phyloP scores from a whole-genome alignment of 257 asterid species.

The Rauvolfia tetraphylla region DNA sequence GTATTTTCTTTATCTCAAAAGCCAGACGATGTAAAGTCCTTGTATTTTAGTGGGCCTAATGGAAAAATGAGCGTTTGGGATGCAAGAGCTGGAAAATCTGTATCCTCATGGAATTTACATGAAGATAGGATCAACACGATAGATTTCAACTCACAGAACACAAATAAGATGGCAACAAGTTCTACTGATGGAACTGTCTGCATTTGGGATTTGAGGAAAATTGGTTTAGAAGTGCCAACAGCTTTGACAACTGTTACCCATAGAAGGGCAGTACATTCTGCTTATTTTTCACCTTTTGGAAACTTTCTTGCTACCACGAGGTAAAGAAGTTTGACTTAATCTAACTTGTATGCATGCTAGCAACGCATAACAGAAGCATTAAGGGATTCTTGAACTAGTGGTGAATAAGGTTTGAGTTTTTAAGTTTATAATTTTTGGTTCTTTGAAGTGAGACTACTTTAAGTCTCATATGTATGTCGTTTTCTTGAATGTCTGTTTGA shows the following conservation, averaged over 20 bases:
- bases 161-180: conserved; percentile 68
- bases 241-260: conserved; percentile 53
- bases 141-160: conserved; percentile 59
- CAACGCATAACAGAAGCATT: background rate
- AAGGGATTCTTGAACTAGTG: background rate
- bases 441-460: background rate
- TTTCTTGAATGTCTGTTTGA: background rate
- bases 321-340: conserved; percentile 27
- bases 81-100: conserved; percentile 59
- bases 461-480: background rate
- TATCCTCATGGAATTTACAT: conserved; percentile 50
- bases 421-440: background rate
- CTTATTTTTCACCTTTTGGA: conserved; percentile 89
- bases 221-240: conserved; percentile 32
- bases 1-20: conserved; percentile 50
- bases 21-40: conserved; percentile 44
- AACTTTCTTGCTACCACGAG: conserved; percentile 82
- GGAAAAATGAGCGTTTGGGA: conserved; percentile 66
- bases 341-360: conserved; percentile 3
- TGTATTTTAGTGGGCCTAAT: conserved; percentile 59
- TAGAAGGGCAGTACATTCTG: conserved; percentile 70
- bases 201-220: conserved; percentile 83
- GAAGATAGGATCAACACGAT: conserved; percentile 64
- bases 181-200: conserved; percentile 80
- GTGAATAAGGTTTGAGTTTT: background rate